Evolutionary conservation across 208 protist species (phyloP).

Genomic region (Vickermania spadyakhi): DNA sequence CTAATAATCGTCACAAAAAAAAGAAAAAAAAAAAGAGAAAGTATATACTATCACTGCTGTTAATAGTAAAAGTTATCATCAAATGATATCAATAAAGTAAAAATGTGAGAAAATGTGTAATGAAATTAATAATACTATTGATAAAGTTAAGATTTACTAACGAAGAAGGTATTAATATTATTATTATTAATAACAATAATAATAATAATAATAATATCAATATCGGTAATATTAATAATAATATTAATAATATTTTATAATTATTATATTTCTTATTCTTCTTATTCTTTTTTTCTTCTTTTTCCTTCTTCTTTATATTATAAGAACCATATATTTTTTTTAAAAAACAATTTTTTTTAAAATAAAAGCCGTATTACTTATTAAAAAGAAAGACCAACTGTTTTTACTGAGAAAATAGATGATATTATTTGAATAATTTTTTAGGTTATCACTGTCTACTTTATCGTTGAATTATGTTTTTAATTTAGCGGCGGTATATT

Average conservation of each 20-base stretch:
- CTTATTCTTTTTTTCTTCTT: neutral
- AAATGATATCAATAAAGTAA: neutral
- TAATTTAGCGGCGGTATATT: neutral
- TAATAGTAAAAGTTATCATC: neutral
- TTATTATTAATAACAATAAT: conserved; percentile 1
- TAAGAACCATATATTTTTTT: neutral
- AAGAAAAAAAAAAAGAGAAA: neutral
- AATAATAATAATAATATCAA: conserved; percentile 1
- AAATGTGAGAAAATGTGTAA: neutral
- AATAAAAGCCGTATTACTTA: neutral
- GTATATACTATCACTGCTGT: neutral
- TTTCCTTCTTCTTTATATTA: neutral
- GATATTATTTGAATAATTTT: neutral
- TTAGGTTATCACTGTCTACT: neutral
- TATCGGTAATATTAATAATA: neutral
- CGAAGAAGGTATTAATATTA: too few relatives aligned
- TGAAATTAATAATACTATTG: neutral
- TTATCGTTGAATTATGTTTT: too few relatives aligned
- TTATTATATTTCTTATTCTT: neutral
- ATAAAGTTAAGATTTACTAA: neutral
- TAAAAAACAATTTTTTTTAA: neutral
- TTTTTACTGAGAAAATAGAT: too few relatives aligned
- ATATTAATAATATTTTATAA: neutral
- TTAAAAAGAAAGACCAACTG: neutral
- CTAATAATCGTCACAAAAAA: neutral